Base-by-base conservation (phyloP, 1,284 basidiomycete genomes). In the Malassezia sp. region DNA sequence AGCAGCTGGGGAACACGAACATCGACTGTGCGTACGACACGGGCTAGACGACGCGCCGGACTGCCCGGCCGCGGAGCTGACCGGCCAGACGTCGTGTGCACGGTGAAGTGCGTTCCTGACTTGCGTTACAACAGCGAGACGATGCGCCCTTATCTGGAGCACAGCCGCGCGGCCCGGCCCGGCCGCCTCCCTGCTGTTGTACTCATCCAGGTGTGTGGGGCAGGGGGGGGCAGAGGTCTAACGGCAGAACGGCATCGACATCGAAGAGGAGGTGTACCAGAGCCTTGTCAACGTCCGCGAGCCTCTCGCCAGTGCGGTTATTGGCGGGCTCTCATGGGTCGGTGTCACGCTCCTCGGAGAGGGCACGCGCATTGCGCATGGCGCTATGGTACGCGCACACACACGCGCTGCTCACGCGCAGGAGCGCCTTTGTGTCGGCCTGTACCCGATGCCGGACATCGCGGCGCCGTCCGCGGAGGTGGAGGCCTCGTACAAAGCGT, bases 181-280 rank as follows among this genome's bases (percentile, higher is more conserved):
- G 17, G 71, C 26, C 44, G 81, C 58, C 61, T 72, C 3, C 74
- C 75, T 0, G 77, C 76, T 1, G 82, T 82, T 56, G 78, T 82
- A 2, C 64, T 85, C 12, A 70, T 86, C 34, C 82, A n/a, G n/a
- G n/a, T n/a, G n/a, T n/a, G n/a, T n/a, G n/a, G n/a, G n/a, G n/a
- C n/a, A n/a, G n/a, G n/a, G n/a, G n/a, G n/a, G n/a, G n/a, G n/a
- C n/a, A n/a, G n/a, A n/a, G n/a, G n/a, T n/a, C n/a, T n/a, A n/a
- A n/a, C n/a, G n/a, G n/a, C n/a, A 85, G 71, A 86, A 87, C 64
- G 84, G 84, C 2, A 72, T 87, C 4, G 80, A 79, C 23, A 79
- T 84, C 18, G 84, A 86, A 61, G 72, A 72, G 22, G 82, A 83
- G 48, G 71, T 84, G 23, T 80, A 81, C 57, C 57, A 75, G 4